A percentile compares a stretch with the other conserved stretches of the same genome.
Evolutionary conservation across 108 stramenopile species (phyloP).

Genomic region (Skeletonema tropicum): DNA sequence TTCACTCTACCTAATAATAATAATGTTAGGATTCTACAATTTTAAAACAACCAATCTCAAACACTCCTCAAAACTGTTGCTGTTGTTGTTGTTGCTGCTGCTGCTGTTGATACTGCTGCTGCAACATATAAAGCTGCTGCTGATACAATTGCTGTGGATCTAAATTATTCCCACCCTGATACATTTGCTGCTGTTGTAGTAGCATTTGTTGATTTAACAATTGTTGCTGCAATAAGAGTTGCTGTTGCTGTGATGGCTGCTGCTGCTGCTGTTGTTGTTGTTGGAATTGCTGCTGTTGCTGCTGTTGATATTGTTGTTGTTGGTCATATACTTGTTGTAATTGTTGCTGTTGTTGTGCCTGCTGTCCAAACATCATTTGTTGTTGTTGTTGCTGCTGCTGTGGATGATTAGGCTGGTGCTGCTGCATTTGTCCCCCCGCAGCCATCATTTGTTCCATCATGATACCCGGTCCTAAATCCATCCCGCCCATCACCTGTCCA

Average conservation of each 20-base stretch:
- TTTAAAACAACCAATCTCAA: not conserved
- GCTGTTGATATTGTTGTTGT: conserved; percentile 24
- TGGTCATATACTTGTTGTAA: conserved; percentile 7
- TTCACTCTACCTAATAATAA: not conserved
- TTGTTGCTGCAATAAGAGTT: no score
- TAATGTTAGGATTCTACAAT: not conserved
- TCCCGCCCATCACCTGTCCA: not conserved
- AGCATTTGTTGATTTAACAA: no score
- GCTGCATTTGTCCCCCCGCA: not conserved
- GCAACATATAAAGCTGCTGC: conserved; percentile 29
- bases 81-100: conserved; percentile 20
- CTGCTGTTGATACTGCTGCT: conserved; percentile 25
- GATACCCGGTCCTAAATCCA: not conserved
- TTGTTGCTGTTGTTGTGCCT: conserved; percentile 4
- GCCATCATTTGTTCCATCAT: conserved; percentile 3
- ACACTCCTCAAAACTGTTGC: not conserved
- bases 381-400: conserved; percentile 24
- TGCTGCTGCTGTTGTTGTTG: not conserved
- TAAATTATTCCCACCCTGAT: conserved; percentile 9
- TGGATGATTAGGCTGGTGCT: conserved; percentile 3
- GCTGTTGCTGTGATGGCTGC: not conserved
- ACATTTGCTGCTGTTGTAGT: conserved; percentile 20
- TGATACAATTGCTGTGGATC: conserved; percentile 8
- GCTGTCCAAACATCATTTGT: conserved; percentile 2
- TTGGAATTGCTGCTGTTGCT: not conserved